Percentiles rank a stretch among this genome's conserved stretches.
These are phyloP conservation scores for Artemisia tridentata DNA, from an alignment of 129 eudicot genomes.

Conservation along the genomic window DNA sequence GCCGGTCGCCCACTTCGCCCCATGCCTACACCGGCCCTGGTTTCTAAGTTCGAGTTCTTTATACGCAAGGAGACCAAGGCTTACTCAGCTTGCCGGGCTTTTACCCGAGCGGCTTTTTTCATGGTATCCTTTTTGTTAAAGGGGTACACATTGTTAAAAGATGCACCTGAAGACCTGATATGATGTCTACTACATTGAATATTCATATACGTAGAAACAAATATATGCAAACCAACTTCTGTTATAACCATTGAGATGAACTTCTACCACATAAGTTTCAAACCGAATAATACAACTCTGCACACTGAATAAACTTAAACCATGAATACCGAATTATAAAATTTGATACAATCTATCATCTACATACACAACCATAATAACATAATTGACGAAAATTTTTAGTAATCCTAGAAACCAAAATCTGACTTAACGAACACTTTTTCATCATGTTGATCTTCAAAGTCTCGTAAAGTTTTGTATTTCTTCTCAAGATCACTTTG, in stretches of 20 bases:
- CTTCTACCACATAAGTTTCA: neutral
- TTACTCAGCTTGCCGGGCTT: neutral
- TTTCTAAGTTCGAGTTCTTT: neutral
- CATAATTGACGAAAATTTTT: neutral
- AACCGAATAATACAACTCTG: neutral
- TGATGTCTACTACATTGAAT: neutral
- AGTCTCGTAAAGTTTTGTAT: conserved; percentile 11
- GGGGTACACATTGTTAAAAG: no score
- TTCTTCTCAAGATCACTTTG: conserved; percentile 40
- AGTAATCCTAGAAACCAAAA: conserved; percentile 8
- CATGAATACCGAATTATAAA: neutral
- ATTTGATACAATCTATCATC: neutral
- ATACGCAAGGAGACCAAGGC: no score
- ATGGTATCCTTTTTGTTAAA: no score
- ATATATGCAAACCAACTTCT: neutral
- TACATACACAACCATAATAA: conserved; percentile 7
- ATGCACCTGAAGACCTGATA: no score
- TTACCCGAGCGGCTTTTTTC: no score
- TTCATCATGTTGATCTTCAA: conserved; percentile 15
- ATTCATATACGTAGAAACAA: no score
- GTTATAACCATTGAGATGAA: neutral
- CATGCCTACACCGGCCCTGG: no score
- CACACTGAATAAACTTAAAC: no score
- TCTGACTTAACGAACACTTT: neutral
- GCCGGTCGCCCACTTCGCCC: no score